phyloP scores from a whole-genome alignment of 2,329 filamentous ascomycete species.

The Ascochyta fabae region DNA sequence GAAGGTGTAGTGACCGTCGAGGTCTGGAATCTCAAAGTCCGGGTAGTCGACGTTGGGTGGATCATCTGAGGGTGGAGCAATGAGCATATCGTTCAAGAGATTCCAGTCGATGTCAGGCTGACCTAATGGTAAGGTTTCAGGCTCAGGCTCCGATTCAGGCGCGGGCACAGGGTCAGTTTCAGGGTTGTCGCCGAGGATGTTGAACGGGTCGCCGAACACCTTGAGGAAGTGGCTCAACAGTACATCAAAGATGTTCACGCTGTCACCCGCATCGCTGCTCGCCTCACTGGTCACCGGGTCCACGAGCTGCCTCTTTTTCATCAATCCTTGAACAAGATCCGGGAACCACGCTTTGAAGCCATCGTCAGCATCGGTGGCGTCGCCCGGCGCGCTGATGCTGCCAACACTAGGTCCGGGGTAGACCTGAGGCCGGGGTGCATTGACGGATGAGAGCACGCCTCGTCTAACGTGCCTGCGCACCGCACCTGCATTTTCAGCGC shows the following conservation, averaged over 20 bases:
- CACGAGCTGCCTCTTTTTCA: constrained; percentile 10
- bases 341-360: constrained; percentile 13
- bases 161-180: background rate
- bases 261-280: constrained; percentile 1
- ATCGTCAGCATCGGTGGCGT: constrained; percentile 9
- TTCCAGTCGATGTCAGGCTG: background rate
- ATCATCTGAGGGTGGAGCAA: background rate
- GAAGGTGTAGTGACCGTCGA: constrained; percentile 1
- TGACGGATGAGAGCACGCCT: background rate
- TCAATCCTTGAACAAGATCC: constrained; percentile 3
- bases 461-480: background rate
- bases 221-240: constrained; percentile 1
- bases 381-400: constrained; percentile 6
- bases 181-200: background rate
- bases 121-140: background rate
- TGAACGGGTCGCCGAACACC: constrained; percentile 5
- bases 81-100: background rate
- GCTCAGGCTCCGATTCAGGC: background rate
- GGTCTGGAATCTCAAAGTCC: constrained; percentile 13
- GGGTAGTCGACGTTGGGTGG: background rate
- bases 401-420: constrained; percentile 10
- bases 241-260: constrained; percentile 3
- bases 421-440: background rate
- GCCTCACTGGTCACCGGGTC: constrained; percentile 12
- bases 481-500: background rate